Evolutionary conservation across 441 rosid species (phyloP).

Genomic region (Brassica hybrid): DNA sequence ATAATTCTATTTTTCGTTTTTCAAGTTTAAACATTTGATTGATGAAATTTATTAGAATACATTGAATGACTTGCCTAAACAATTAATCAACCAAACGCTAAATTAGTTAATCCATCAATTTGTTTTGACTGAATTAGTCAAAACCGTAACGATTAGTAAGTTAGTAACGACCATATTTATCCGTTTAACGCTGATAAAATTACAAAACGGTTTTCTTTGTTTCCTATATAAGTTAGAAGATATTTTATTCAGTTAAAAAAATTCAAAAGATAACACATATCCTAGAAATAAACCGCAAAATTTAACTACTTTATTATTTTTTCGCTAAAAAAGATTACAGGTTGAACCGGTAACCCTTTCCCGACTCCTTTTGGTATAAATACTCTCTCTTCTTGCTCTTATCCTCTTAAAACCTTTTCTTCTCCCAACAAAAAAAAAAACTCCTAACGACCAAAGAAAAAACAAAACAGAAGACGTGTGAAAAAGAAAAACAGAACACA

Average conservation of each 20-base stretch:
- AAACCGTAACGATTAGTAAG: conserved; percentile 28
- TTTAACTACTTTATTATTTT: conserved; percentile 1
- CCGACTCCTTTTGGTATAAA: conserved; percentile 41
- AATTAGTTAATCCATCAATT: conserved; percentile 42
- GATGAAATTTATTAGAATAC: not conserved
- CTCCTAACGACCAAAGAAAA: not conserved
- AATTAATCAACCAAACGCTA: conserved; percentile 50
- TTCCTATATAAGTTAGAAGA: not conserved
- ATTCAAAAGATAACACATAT: conserved; percentile 10
- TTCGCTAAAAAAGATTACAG: conserved; percentile 7
- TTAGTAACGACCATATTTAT: conserved; percentile 31
- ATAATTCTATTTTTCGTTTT: not conserved
- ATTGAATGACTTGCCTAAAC: conserved; percentile 7
- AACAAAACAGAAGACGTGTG: not conserved
- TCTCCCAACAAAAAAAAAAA: not conserved
- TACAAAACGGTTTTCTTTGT: conserved; percentile 26
- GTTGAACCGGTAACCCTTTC: conserved; percentile 29
- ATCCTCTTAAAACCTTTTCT: conserved; percentile 40
- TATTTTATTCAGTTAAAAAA: conserved; percentile 9
- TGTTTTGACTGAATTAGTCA: conserved; percentile 57
- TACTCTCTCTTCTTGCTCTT: conserved; percentile 16
- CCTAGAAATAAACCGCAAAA: not conserved
- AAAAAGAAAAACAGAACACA: conserved; percentile 2
- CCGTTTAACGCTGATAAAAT: conserved; percentile 27
- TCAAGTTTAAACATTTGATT: conserved; percentile 1